Evolutionary conservation across 441 rosid genomes (phyloP), one percentile per base, ranked within the genome.

Genomic region (Populus trichocarpa): DNA sequence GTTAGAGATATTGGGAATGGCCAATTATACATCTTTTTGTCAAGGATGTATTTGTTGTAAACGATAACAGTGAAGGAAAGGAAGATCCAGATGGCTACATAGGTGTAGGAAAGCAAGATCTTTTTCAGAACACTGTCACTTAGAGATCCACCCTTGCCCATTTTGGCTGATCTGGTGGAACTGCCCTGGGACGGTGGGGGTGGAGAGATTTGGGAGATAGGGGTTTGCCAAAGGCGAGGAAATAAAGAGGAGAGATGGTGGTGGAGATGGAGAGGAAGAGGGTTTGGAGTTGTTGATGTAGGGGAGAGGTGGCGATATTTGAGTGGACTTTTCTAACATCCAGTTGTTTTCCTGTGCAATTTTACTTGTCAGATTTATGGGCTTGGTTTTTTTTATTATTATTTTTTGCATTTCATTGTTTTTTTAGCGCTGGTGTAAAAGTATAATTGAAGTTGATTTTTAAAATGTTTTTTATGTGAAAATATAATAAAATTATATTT

Each of bases 41-140:
- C 99, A 42, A 96, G 95, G 94, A 95, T 95, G 94, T 91, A 95
- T 76, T 95, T 95, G 93, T 95, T 95, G 96, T 91, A 95, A 74
- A 95, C 98, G 87, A 96, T 96, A 73, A 96, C 99, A 35, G 97
- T 93, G 92, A 96, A 96, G 85, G 94, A 89, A 59, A 96, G 95
- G 97, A 93, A 96, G 94, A 96, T 93, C 99, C 99, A 96, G 80
- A 93, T 85, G 70, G 90, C 97, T 0, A 96, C 99, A 82, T 96
- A 96, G 42, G 93, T 79, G 93, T 96, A 96, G 32, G 99, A 92
- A 32, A 96, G 94, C 72, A 96, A 74, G 92, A 96, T 92, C 90
- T 93, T 92, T 85, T 87, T 92, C 82, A 96, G 53, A 32, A 93
- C 94, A 74, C 96, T 81, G 72, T 93, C 97, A 94, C 97, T 91